These are phyloP conservation scores for Solanum raphanifolium DNA, from an alignment of 257 asterid genomes.

Conservation along the genomic window DNA sequence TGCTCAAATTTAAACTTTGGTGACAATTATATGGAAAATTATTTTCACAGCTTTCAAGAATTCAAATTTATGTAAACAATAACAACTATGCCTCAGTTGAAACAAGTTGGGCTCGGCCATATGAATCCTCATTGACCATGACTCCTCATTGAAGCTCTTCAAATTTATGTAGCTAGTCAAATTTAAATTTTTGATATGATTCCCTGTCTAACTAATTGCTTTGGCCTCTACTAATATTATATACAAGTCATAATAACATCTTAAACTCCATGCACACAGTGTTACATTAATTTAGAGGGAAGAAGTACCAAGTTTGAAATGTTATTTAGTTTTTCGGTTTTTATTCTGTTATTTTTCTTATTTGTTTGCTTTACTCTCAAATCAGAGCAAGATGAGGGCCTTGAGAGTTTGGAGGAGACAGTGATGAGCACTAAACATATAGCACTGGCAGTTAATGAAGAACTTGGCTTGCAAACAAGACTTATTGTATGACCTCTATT, in stretches of 20 bases:
- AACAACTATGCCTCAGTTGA: neutral
- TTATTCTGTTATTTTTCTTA: neutral
- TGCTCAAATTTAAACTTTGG: neutral
- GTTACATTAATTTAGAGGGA: neutral
- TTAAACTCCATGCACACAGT: neutral
- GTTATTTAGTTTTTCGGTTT: neutral
- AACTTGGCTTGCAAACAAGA: slow-evolving; percentile 81
- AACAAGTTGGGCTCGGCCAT: neutral
- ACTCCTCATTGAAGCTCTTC: neutral
- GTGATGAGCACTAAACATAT: slow-evolving; percentile 90
- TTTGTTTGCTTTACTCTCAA: neutral
- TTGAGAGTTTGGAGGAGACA: slow-evolving; percentile 80
- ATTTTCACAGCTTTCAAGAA: neutral
- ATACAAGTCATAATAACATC: neutral
- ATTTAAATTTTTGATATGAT: neutral
- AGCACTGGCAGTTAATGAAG: slow-evolving; percentile 91
- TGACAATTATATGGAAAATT: neutral
- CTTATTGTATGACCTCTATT: slow-evolving; percentile 55
- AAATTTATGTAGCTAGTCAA: neutral
- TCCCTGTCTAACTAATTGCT: neutral
- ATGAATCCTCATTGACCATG: neutral
- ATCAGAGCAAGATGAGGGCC: slow-evolving; percentile 94
- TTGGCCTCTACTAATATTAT: neutral
- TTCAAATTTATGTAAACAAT: neutral
- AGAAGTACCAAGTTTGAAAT: neutral